Evolutionary conservation across 495 filamentous ascomycete genomes (phyloP).

Genomic region (Gamarada debralockiae): DNA sequence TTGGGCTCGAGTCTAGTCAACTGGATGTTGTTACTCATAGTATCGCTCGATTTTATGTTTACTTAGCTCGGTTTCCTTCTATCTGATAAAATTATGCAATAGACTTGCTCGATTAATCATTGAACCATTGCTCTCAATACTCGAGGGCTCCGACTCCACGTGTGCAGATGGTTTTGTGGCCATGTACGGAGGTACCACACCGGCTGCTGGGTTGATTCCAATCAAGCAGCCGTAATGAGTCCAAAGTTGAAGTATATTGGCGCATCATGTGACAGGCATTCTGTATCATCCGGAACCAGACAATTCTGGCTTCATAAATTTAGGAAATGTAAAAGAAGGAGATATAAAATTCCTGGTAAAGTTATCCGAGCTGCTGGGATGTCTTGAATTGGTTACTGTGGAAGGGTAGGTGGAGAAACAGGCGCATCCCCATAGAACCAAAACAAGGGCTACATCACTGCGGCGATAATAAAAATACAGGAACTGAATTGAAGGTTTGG

Average conservation of each 20-base stretch:
- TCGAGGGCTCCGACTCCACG: neutral
- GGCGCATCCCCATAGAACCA: too few relatives aligned
- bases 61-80: neutral
- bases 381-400: too few relatives aligned
- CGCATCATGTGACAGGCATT: too few relatives aligned
- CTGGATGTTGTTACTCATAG: neutral
- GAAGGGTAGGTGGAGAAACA: too few relatives aligned
- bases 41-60: neutral
- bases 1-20: neutral
- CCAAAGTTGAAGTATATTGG: neutral
- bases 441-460: too few relatives aligned
- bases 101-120: neutral
- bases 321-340: too few relatives aligned
- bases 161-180: neutral
- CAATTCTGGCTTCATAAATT: too few relatives aligned
- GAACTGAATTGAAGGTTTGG: too few relatives aligned
- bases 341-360: too few relatives aligned
- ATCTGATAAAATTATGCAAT: neutral
- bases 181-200: neutral
- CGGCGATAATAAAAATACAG: too few relatives aligned
- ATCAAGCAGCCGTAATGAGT: neutral
- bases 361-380: too few relatives aligned
- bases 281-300: too few relatives aligned
- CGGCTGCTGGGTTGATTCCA: neutral
- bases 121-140: neutral